Evolutionary conservation across 2,329 filamentous ascomycete genomes (phyloP), one percentile per base, ranked within the genome.

Genomic region (Cadophora sp.): DNA sequence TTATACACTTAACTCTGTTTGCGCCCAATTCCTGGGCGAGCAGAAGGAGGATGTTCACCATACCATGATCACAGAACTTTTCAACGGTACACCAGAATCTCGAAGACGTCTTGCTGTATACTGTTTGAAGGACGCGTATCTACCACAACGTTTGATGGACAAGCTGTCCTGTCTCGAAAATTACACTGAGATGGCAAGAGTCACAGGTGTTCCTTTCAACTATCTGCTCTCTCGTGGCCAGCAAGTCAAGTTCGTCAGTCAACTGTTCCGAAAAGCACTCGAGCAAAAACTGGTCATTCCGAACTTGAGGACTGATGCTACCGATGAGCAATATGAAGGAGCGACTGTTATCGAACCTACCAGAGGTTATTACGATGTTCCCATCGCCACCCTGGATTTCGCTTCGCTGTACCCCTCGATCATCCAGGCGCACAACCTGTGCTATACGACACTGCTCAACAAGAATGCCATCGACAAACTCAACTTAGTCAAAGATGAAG

Each of bases 11-110:
- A 99, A 99, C 79, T 97, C 96, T 1, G 96, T 99, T 6, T 97
- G 90, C 73, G 92, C 96, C 4, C 92, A 99, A 72, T 99, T 99
- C 76, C 80, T 99, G 27, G 94, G 94, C 58, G 96, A 99, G 79
- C 96, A 99, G 78, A 99, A 99, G 78, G 96, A 99, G 81, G 96
- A 99, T 80, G 96, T 99, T 2, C 96, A 99, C 77, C 91, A 99
- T 81, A 97, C 94, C 2, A 99, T 99, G 94, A 99, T 99, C 76
- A 99, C 97, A 0, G 97, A 98, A 77, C 83, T 99, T 3, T 97
- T 94, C 85, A 98, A 99, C 78, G 96, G 96, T 69, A 97, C 96
- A 0, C 90, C 94, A 0, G 96, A 99, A 78, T 97, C 95, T 4
- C 85, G 96, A 72, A 89, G 97, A 75, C 90, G 96, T 81, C 82